phyloP scores from a whole-genome alignment of 139 green algal species.

The Edaphochlamys debaryana region DNA sequence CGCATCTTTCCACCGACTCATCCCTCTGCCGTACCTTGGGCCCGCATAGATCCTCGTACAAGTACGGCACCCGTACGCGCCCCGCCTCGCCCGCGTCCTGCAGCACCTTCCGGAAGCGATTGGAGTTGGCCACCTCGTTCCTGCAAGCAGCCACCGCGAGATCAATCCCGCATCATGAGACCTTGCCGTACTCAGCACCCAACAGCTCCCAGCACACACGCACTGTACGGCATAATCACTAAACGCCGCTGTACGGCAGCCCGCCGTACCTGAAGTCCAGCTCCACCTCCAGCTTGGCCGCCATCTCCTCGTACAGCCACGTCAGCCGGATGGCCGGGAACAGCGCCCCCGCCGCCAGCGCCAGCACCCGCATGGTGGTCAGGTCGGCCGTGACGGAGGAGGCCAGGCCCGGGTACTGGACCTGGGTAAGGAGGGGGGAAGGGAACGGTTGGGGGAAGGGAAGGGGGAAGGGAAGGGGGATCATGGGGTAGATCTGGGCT shows the following conservation, averaged over 20 bases:
- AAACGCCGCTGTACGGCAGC: too few relatives aligned
- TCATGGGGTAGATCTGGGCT: not conserved
- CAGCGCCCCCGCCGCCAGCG: slow-evolving; percentile 41
- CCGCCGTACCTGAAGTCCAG: slow-evolving; percentile 76
- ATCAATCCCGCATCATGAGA: too few relatives aligned
- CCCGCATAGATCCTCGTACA: slow-evolving; percentile 64
- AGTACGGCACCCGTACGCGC: slow-evolving; percentile 64
- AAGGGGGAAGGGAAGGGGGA: not conserved
- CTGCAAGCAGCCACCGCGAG: not conserved
- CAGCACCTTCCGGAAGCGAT: slow-evolving; percentile 55
- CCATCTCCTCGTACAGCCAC: slow-evolving; percentile 79
- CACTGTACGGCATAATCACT: too few relatives aligned
- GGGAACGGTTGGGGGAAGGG: not conserved
- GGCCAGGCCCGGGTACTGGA: slow-evolving; percentile 77
- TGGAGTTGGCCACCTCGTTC: slow-evolving; percentile 73
- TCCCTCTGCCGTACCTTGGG: slow-evolving; percentile 73
- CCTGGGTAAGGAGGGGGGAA: not conserved
- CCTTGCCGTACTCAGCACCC: too few relatives aligned
- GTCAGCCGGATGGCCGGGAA: slow-evolving; percentile 69
- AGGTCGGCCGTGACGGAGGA: slow-evolving; percentile 75
- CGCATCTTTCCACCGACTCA: too few relatives aligned
- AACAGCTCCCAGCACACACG: too few relatives aligned
- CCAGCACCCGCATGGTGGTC: slow-evolving; percentile 63
- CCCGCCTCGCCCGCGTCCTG: not conserved
- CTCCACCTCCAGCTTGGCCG: slow-evolving; percentile 78